These are phyloP conservation scores for Salix exigua DNA, from an alignment of 345 rosid species.

Conservation along the genomic window DNA sequence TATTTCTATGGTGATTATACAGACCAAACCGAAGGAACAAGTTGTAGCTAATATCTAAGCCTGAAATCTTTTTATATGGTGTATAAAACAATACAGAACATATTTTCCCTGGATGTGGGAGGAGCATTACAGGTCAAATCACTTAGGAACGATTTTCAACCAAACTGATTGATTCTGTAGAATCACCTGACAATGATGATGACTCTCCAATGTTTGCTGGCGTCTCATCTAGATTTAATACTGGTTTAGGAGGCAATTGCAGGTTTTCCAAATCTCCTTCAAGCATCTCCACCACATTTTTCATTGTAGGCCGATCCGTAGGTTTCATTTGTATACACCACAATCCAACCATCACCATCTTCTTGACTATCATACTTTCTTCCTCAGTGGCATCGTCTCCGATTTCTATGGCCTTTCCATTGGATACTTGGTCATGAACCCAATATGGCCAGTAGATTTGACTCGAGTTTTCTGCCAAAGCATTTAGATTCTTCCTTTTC, in stretches of 20 bases:
- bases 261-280: background rate
- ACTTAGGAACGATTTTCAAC: background rate
- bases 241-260: background rate
- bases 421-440: background rate
- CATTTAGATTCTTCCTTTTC: background rate
- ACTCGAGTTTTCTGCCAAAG: background rate
- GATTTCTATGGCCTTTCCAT: background rate
- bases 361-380: background rate
- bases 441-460: background rate
- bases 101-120: background rate
- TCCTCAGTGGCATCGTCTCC: background rate
- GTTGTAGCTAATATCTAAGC: no score
- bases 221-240: background rate
- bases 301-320: background rate
- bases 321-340: slow-evolving; percentile 11
- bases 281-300: background rate
- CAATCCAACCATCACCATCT: background rate
- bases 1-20: no score
- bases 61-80: background rate
- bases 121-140: background rate
- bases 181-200: background rate
- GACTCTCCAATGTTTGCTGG: background rate
- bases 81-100: no score
- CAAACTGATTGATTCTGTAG: background rate
- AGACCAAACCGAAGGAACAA: no score